phyloP scores from a whole-genome alignment of 164 flowering plant genomes.

The Taxillus chinensis region DNA sequence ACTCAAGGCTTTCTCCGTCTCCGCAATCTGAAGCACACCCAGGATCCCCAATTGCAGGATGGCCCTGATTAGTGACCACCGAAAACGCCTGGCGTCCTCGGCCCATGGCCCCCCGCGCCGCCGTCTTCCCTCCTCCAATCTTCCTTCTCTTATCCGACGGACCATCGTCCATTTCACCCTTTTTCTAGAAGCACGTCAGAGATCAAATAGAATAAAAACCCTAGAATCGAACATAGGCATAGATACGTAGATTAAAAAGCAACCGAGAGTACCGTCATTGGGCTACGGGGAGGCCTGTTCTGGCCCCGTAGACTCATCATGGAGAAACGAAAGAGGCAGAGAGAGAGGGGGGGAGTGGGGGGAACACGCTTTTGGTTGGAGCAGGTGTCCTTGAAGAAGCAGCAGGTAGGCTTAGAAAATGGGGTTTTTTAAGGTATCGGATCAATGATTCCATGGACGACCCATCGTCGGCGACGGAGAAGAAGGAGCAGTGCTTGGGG shows the following conservation, averaged over 20 bases:
- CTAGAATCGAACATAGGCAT: background rate
- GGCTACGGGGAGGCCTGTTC: constrained; percentile 33
- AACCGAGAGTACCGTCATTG: constrained; percentile 9
- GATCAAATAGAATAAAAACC: background rate
- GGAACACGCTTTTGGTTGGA: background rate
- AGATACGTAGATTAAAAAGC: background rate
- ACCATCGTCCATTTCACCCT: background rate
- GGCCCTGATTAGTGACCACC: background rate
- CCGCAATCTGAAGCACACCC: background rate
- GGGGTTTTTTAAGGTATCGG: background rate
- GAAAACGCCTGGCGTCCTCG: background rate
- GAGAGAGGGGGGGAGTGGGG: background rate
- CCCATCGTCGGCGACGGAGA: background rate
- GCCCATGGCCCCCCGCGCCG: background rate
- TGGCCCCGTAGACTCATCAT: constrained; percentile 27
- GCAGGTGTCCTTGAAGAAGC: background rate
- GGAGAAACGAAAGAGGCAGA: background rate
- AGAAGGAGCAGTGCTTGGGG: background rate
- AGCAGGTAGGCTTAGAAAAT: background rate
- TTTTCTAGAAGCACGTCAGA: background rate
- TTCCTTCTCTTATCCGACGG: background rate
- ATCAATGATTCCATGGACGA: background rate
- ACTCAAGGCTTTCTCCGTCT: background rate
- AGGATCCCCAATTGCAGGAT: background rate
- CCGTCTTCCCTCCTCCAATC: background rate